Percentiles rank a stretch among this genome's conserved stretches.
Evolutionary conservation across 495 filamentous ascomycete species (phyloP).

Genomic region (Lentithecium fluviatile): DNA sequence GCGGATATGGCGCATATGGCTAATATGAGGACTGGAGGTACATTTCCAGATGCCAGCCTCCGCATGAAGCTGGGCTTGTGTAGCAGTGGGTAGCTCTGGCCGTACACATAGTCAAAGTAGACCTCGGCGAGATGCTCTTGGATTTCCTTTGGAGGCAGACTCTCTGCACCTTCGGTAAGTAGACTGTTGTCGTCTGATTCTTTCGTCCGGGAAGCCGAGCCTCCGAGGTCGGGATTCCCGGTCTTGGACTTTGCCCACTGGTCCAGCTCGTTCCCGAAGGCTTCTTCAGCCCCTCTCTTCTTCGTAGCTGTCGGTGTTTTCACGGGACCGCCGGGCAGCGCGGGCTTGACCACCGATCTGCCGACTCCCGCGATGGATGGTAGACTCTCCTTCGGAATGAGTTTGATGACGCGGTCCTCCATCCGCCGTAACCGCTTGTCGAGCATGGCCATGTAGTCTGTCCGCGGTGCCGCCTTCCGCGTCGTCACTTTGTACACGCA

Average conservation of each 20-base stretch:
- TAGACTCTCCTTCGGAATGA: conserved; percentile 80
- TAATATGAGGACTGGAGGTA: conserved; percentile 84
- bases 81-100: conserved; percentile 90
- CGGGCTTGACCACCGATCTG: conserved; percentile 76
- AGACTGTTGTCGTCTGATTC: conserved; percentile 66
- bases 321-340: conserved; percentile 58
- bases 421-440: conserved; percentile 81
- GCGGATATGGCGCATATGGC: conserved; percentile 91
- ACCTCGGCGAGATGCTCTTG: conserved; percentile 94
- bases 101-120: conserved; percentile 95
- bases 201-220: conserved; percentile 27
- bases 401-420: conserved; percentile 97
- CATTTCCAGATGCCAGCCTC: conserved; percentile 57
- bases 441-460: conserved; percentile 99
- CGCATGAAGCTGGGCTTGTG: conserved; percentile 97
- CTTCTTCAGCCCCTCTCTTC: conserved; percentile 84
- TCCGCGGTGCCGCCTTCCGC: conserved; percentile 90
- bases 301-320: conserved; percentile 57
- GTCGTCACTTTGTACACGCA: conserved; percentile 99
- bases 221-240: conserved; percentile 23
- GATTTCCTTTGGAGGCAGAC: conserved; percentile 80
- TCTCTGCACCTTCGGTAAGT: conserved; percentile 76
- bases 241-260: conserved; percentile 67
- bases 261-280: conserved; percentile 79
- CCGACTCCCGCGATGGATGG: conserved; percentile 60